Base-by-base conservation (phyloP, 768 basidiomycete species). In the Lepiota venenata region DNA sequence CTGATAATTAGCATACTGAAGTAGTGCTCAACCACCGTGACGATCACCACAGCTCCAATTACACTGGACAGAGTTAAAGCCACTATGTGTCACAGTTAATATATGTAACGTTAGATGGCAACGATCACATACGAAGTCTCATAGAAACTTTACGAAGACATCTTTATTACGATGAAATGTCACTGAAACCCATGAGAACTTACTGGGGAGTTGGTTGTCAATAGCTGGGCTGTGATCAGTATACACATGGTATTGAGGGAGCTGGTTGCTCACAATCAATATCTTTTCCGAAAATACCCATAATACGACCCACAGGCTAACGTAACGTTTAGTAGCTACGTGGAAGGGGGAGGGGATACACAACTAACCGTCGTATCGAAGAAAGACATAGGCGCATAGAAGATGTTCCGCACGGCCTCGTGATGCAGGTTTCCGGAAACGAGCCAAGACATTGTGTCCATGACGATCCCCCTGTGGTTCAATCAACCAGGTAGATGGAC, bases 301-400 rank as follows among this genome's bases (percentile, higher is more conserved):
- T 66, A 20, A 85, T 81, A 27, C 84, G 79, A 16, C 84, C 84
- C 61, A 77, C 72, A 0, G 83, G 83, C 81, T 82, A 55, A 29
- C n/a, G 37, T 21, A 8, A 36, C n/a, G 29, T 9, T 49, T 16
- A 52, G n/a, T 22, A 53, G 25, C 1, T 20, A 7, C 12, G 43
- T 8, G n/a, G n/a, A 46, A 9, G 41, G 15, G n/a, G 22, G 10
- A 21, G 5, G 22, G 3, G 8, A 16, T 20, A 29, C 15, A 12
- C n/a, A 4, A 49, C 64, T 58, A 58, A 79, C 80, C 15, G 83
- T 84, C 1, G 79, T 85, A 64, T 91, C 89, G 60, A 90, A 91
- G 69, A 88, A 89, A 1, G 81, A 76, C 83, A 87, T 88, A 0
- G 87, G 87, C 0, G 88, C 87, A 63, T 80, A 77, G 62, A 87